Percentiles rank a stretch among this genome's conserved stretches.
Conservation (phyloP, 2,329 filamentous ascomycete species). For the Aphanocladium album region DNA sequence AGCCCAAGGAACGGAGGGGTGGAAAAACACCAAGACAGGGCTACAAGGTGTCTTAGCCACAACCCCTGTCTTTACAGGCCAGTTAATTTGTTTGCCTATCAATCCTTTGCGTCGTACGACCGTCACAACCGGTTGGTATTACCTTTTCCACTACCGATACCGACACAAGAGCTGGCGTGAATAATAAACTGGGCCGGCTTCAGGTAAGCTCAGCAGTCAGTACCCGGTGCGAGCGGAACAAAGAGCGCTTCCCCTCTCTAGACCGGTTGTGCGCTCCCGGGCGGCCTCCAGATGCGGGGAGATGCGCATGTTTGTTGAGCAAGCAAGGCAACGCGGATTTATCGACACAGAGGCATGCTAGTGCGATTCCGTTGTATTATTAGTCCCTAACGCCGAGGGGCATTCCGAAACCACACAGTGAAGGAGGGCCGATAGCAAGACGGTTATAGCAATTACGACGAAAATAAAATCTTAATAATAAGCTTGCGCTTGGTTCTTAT, state of each 20-base stretch:
- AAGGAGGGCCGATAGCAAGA: no score
- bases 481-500: not conserved
- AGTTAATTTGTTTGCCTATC: not conserved
- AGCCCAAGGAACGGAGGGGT: not conserved
- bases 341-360: not conserved
- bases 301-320: not conserved
- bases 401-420: no score
- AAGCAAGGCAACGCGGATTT: not conserved
- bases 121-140: not conserved
- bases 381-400: not conserved
- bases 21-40: not conserved
- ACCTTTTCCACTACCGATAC: not conserved
- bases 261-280: not conserved
- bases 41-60: not conserved
- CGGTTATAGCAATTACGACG: no score
- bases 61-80: not conserved
- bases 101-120: not conserved
- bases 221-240: not conserved
- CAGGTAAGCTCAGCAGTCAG: not conserved
- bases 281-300: conserved; percentile 11
- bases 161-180: not conserved
- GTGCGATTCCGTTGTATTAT: not conserved
- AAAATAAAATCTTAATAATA: not conserved
- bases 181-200: not conserved
- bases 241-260: not conserved